Evolutionary conservation across 208 protist species (phyloP).

Genomic region (Tritrichomonas musculus): DNA sequence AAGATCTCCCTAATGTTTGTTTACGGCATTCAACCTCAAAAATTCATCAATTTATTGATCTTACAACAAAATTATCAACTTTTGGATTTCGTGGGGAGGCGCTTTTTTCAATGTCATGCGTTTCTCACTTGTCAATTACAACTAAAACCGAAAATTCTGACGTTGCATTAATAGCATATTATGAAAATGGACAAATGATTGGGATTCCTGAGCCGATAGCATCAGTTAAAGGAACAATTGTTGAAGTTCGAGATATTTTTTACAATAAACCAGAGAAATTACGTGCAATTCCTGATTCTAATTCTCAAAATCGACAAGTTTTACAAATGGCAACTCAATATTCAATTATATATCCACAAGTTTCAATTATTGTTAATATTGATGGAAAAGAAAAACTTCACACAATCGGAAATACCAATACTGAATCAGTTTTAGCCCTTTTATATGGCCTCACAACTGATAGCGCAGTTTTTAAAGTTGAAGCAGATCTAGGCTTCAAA

Average conservation of each 20-base stretch:
- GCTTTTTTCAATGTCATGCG: conserved; percentile 67
- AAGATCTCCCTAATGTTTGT: not conserved
- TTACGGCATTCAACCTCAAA: conserved; percentile 60
- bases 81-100: conserved; percentile 95
- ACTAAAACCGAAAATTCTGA: not conserved
- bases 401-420: not conserved
- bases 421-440: not conserved
- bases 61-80: conserved; percentile 58
- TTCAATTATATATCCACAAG: not conserved
- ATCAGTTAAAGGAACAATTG: not conserved
- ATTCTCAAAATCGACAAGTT: not conserved
- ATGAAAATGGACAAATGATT: conserved; percentile 9
- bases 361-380: not conserved
- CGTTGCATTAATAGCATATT: not conserved
- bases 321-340: not conserved
- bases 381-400: not conserved
- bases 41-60: conserved; percentile 61
- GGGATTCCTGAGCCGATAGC: not conserved
- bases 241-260: not conserved
- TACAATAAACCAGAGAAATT: conserved; percentile 7
- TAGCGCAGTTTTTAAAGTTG: not conserved
- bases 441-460: not conserved
- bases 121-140: conserved; percentile 10
- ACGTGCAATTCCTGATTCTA: not conserved
- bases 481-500: not conserved